Conservation (phyloP, 2,329 filamentous ascomycete species). For the Tolypocladium paradoxum region DNA sequence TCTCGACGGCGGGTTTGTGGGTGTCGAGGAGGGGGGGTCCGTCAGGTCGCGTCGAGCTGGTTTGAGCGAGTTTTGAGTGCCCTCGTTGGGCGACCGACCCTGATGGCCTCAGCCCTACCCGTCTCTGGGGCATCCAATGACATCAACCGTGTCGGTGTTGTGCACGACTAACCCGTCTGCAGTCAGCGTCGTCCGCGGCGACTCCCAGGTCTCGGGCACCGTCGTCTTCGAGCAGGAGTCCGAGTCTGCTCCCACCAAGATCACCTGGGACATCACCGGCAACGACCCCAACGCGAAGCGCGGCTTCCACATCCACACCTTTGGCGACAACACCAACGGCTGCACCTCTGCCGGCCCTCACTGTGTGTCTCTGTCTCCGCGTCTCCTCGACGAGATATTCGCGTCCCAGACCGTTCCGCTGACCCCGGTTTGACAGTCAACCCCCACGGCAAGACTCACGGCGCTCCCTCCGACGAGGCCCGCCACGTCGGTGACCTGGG, state of each 20-base stretch:
- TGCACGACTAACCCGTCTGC: conserved; percentile 9
- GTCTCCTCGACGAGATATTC: background rate
- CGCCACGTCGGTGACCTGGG: conserved; percentile 97
- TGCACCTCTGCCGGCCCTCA: conserved; percentile 97
- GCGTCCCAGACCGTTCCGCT: conserved; percentile 1
- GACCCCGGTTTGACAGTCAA: conserved; percentile 57
- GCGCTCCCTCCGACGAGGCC: conserved; percentile 67
- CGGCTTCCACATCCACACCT: conserved; percentile 97
- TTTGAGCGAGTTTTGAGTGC: conserved; percentile 46
- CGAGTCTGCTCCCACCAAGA: conserved; percentile 71
- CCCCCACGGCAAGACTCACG: conserved; percentile 86
- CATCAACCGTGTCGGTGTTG: background rate
- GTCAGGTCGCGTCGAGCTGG: conserved; percentile 29
- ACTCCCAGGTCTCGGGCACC: conserved; percentile 89
- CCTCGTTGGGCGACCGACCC: conserved; percentile 23
- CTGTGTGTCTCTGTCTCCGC: conserved; percentile 49
- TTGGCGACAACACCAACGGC: conserved; percentile 99
- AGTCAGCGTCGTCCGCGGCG: conserved; percentile 97
- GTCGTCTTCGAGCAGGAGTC: conserved; percentile 88
- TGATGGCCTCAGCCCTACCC: conserved; percentile 25
- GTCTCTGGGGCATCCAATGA: background rate
- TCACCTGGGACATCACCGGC: conserved; percentile 87
- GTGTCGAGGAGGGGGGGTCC: conserved; percentile 4
- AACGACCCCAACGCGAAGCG: conserved; percentile 92
- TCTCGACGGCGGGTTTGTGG: background rate